Evolutionary conservation across 805 yeast species (phyloP).

Genomic region (Saturnispora quitensis): DNA sequence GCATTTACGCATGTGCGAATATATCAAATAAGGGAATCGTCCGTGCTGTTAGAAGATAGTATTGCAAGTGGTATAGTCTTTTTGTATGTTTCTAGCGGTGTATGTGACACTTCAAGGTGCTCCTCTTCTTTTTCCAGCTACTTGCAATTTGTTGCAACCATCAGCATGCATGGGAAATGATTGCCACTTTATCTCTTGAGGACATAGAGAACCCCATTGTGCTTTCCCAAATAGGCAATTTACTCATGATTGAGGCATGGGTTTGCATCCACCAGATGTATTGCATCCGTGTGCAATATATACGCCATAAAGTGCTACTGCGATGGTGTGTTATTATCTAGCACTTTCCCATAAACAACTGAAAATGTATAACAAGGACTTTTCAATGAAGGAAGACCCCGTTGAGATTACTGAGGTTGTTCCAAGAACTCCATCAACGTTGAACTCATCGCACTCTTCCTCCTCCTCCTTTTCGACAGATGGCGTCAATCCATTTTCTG

Average conservation of each 20-base stretch:
- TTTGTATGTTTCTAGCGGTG: too few relatives aligned
- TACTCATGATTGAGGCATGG: not conserved
- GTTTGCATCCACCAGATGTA: not conserved
- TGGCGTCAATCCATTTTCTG: not conserved
- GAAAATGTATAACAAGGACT: not conserved
- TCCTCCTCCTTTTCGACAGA: not conserved
- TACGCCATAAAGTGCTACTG: not conserved
- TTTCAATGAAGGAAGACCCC: not conserved
- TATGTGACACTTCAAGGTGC: too few relatives aligned
- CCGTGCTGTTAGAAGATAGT: too few relatives aligned
- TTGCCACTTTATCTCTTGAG: not conserved
- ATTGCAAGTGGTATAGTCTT: too few relatives aligned
- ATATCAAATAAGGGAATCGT: too few relatives aligned
- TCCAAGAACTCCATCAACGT: not conserved
- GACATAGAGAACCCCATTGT: not conserved
- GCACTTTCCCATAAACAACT: too few relatives aligned
- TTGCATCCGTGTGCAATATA: not conserved
- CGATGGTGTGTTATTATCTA: not conserved
- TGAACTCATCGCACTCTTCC: not conserved
- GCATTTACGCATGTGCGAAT: too few relatives aligned
- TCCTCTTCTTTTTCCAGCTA: too few relatives aligned
- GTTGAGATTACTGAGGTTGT: not conserved
- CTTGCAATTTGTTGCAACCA: too few relatives aligned
- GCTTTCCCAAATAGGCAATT: conserved; percentile 2
- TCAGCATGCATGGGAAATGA: not conserved